Evolutionary conservation across 768 basidiomycete genomes (phyloP).

Genomic region (Xerocomus spinulosus): DNA sequence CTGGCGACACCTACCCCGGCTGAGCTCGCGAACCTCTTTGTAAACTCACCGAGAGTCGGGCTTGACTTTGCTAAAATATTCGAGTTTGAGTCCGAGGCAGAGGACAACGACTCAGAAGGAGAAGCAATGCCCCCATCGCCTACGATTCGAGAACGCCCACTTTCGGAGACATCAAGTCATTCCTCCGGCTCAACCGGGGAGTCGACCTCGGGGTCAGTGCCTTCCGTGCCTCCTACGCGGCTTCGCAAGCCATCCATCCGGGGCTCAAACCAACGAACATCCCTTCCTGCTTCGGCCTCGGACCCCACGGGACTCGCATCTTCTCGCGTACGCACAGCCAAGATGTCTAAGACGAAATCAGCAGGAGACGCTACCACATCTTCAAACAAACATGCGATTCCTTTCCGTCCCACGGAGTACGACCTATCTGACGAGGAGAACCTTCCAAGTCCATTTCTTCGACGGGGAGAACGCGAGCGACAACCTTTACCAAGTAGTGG

Average conservation of each 20-base stretch:
- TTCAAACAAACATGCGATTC: conserved; percentile 16
- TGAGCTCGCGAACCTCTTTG: conserved; percentile 63
- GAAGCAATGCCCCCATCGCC: conserved; percentile 42
- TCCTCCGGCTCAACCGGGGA: conserved; percentile 27
- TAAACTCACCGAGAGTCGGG: conserved; percentile 63
- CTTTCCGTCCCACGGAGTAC: conserved; percentile 43
- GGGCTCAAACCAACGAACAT: conserved; percentile 34
- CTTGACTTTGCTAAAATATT: conserved; percentile 78
- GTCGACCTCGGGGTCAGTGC: conserved; percentile 17
- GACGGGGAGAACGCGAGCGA: conserved; percentile 44
- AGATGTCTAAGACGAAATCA: conserved; percentile 13
- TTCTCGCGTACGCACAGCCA: conserved; percentile 14
- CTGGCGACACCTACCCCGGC: conserved; percentile 67
- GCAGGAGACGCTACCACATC: background rate
- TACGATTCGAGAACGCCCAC: conserved; percentile 39
- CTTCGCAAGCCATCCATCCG: conserved; percentile 56
- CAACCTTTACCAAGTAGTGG: conserved; percentile 1
- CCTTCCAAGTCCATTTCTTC: conserved; percentile 79
- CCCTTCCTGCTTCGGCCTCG: conserved; percentile 36
- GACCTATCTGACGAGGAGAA: conserved; percentile 78
- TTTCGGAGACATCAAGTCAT: conserved; percentile 24
- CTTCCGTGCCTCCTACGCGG: conserved; percentile 39
- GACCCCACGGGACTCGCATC: conserved; percentile 35
- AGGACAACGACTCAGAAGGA: conserved; percentile 29
- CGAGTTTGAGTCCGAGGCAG: conserved; percentile 44